Base-by-base conservation (phyloP, 192 early-diverging fungal species). In the Dissophora ornata region DNA sequence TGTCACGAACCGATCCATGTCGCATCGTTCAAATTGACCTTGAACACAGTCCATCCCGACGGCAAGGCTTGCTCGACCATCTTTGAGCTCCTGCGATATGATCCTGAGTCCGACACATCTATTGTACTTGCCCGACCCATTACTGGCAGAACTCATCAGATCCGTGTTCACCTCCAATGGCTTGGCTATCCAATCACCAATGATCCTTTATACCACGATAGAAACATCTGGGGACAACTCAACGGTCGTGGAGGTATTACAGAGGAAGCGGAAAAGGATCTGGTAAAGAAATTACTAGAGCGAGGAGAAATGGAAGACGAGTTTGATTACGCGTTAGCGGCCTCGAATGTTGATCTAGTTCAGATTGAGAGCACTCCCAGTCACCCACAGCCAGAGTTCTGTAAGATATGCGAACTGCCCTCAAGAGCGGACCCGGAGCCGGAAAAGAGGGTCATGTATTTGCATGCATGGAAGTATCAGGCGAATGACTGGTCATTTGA, bases 61-160 rank as follows among this genome's bases (percentile, higher is more conserved):
- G 97, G 97, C 22, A 97, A 96, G 55, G 87, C 90, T 4, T 95
- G 90, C 42, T 78, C 80, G 15, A 98, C 97, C 0, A 78, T 88
- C 45, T 99, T 99, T 78, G 80, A 86, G 32, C 70, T 84, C 10
- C 66, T 93, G 7, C 69, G 64, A 25, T 86, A 82, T 57, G 93
- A 95, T 66, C 87, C 89, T 3, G 40, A 44, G 0, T 49, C 60
- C 2, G 81, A 90, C 12, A 77, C 73, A 9, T 94, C 92, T 33
- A 84, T 97, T 4, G 92, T 98, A 11, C 78, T 85, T 59, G 93
- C 93, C 61, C 79, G 87, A 44, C 97, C 97, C 1, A 69, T 93
- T 18, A 97, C 96, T 0, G 97, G 97, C 2, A 82, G 97, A 29
- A 98, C 96, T 13, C 97, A 99, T 59, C 97, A 99, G 81, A 98